Conservation (phyloP, 768 basidiomycete genomes). For the Leccinum disarticulatum region DNA sequence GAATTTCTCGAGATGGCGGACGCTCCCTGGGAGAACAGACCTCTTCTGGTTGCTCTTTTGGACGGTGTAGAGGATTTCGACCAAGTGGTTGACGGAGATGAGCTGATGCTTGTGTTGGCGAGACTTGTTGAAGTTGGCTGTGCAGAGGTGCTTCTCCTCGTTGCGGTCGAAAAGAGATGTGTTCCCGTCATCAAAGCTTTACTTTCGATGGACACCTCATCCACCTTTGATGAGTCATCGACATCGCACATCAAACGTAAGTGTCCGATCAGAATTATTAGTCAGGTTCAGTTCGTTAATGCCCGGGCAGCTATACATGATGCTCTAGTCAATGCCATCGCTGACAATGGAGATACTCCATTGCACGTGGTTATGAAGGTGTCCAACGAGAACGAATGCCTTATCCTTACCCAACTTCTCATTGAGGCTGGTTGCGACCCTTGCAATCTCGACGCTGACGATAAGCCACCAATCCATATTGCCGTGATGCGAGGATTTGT, state of each 20-base stretch:
- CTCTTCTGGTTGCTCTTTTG: background rate
- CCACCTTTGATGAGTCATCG: background rate
- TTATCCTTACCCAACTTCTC: background rate
- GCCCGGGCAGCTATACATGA: background rate
- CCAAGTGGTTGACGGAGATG: background rate
- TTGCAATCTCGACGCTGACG: background rate
- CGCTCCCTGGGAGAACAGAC: background rate
- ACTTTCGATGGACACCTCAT: background rate
- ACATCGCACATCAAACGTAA: background rate
- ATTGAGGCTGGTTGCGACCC: background rate
- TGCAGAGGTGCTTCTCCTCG: background rate
- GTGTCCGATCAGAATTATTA: background rate
- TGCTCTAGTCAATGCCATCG: background rate
- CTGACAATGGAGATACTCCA: background rate
- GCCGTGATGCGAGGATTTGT: background rate
- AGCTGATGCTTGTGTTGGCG: background rate
- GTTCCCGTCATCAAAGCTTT: slow-evolving; percentile 7
- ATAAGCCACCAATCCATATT: background rate
- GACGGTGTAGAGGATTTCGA: slow-evolving; percentile 1
- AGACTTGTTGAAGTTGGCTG: background rate
- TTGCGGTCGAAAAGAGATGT: background rate
- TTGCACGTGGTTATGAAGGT: background rate
- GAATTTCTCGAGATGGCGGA: background rate
- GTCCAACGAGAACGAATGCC: background rate
- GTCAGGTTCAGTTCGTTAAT: background rate